Conservation (phyloP, 371 early-diverging fungal genomes). For the Rhizopus stolonifer region DNA sequence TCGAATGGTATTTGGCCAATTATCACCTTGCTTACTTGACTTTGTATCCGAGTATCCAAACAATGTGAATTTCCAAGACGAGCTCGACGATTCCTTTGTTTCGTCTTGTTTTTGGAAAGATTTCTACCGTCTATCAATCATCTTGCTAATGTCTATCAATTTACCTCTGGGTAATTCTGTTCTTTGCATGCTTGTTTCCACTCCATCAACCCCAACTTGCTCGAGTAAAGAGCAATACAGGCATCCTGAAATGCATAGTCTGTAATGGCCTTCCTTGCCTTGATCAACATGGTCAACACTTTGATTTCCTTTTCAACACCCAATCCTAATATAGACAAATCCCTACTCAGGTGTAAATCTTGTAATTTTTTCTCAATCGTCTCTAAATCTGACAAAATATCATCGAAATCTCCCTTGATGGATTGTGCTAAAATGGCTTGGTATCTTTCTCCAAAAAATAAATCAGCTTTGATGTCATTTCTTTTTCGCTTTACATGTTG, state of each 20-base stretch:
- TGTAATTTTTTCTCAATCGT: conserved; percentile 7
- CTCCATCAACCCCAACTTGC: conserved; percentile 43
- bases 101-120: conserved; percentile 21
- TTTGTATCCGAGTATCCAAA: conserved; percentile 31
- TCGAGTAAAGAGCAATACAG: conserved; percentile 47
- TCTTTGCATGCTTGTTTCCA: conserved; percentile 52
- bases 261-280: conserved; percentile 45
- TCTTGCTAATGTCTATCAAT: neutral
- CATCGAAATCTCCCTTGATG: conserved; percentile 21
- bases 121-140: conserved; percentile 3
- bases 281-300: conserved; percentile 39
- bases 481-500: conserved; percentile 22
- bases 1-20: conserved; percentile 53
- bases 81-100: conserved; percentile 28
- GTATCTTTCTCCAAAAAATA: neutral
- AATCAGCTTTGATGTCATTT: neutral
- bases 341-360: conserved; percentile 19
- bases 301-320: conserved; percentile 52
- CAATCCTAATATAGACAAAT: conserved; percentile 41
- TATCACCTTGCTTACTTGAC: conserved; percentile 26
- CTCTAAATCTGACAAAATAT: conserved; percentile 18
- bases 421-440: conserved; percentile 28
- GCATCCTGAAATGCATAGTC: conserved; percentile 61
- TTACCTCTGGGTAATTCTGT: conserved; percentile 54
- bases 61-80: conserved; percentile 35